phyloP scores from a whole-genome alignment of 768 basidiomycete genomes.

The Crepidotus variabilis region DNA sequence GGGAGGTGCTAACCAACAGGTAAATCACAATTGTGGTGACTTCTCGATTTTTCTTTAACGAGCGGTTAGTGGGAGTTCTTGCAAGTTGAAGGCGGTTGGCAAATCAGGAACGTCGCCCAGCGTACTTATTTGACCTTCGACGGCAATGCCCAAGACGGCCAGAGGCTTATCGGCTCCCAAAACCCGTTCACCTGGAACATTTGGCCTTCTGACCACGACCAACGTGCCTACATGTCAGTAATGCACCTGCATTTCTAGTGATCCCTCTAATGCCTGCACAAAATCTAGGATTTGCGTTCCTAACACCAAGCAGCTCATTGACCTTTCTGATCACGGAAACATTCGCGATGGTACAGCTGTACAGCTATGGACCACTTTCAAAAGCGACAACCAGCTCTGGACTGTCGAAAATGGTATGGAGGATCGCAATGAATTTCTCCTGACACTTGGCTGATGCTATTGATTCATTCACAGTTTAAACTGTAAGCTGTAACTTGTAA shows the following conservation, averaged over 20 bases:
- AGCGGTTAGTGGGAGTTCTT: slow-evolving; percentile 13
- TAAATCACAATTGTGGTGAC: slow-evolving; percentile 13
- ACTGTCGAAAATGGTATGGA: slow-evolving; percentile 15
- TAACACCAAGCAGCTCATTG: slow-evolving; percentile 30
- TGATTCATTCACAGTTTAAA: no score
- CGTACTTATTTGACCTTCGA: slow-evolving; percentile 28
- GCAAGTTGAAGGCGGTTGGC: slow-evolving; percentile 15
- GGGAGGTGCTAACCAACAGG: slow-evolving; percentile 39
- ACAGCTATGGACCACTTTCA: slow-evolving; percentile 38
- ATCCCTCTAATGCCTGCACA: not conserved
- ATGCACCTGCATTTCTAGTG: not conserved
- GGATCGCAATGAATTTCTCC: not conserved
- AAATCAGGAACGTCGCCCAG: slow-evolving; percentile 28
- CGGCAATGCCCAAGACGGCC: slow-evolving; percentile 23
- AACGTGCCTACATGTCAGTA: slow-evolving; percentile 5
- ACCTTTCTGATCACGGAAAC: slow-evolving; percentile 40
- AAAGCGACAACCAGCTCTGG: slow-evolving; percentile 34
- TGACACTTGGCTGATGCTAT: no score
- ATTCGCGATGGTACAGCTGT: slow-evolving; percentile 34
- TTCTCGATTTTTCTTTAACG: no score
- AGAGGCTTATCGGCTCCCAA: slow-evolving; percentile 22
- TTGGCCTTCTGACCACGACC: slow-evolving; percentile 25
- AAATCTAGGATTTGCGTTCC: slow-evolving; percentile 33
- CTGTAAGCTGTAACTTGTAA: no score
- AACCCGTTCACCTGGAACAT: slow-evolving; percentile 34